These are phyloP conservation scores for Amesomyces nigricolor DNA, from an alignment of 2,329 filamentous ascomycete genomes.

Conservation along the genomic window DNA sequence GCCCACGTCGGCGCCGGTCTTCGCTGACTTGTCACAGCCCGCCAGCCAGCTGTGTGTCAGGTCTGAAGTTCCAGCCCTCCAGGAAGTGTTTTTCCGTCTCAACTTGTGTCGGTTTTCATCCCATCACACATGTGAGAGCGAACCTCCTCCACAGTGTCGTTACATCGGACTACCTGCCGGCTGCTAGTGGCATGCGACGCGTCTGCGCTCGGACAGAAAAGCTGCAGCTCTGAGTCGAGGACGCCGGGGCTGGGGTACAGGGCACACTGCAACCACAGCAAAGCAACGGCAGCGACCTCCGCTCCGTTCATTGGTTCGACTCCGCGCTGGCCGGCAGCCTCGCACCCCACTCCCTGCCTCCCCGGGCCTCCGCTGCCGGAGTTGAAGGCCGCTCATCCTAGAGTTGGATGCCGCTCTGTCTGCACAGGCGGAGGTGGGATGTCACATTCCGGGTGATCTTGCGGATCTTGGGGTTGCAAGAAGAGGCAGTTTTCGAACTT, in stretches of 20 bases:
- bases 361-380: not conserved
- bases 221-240: slow-evolving; percentile 1
- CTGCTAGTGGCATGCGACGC: not conserved
- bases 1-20: not conserved
- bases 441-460: no score
- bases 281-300: not conserved
- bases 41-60: not conserved
- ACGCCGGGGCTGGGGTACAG: no score
- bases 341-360: not conserved
- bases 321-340: not conserved
- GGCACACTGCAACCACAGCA: not conserved
- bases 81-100: slow-evolving; percentile 5
- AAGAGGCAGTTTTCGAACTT: no score
- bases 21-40: not conserved
- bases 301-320: slow-evolving; percentile 3
- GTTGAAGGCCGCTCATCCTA: not conserved
- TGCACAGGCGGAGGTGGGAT: no score
- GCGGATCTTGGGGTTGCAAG: no score
- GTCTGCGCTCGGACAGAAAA: not conserved
- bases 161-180: not conserved
- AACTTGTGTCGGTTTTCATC: slow-evolving; percentile 1
- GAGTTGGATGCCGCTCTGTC: no score
- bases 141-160: not conserved
- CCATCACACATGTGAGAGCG: not conserved
- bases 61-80: not conserved